A percentile compares a stretch with the other conserved stretches of the same genome.
phyloP scores from a whole-genome alignment of 331 rosid species.

The Ulmus americana region DNA sequence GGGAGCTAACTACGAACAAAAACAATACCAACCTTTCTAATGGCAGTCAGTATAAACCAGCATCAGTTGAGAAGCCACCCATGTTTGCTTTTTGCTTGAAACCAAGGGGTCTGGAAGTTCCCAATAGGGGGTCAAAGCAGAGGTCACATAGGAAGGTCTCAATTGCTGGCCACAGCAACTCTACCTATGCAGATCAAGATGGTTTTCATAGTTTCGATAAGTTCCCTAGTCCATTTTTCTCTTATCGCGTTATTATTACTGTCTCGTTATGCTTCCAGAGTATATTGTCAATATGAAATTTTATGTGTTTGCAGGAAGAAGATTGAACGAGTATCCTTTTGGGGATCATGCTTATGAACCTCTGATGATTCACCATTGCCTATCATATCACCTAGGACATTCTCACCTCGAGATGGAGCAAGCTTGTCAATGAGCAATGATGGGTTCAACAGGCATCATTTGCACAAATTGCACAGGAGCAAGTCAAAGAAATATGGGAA shows the following conservation, averaged over 20 bases:
- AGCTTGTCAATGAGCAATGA: slow-evolving; percentile 39
- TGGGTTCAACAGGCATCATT: slow-evolving; percentile 48
- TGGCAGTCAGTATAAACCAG: slow-evolving; percentile 45
- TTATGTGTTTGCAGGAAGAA: slow-evolving; percentile 51
- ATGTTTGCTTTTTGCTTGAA: slow-evolving; percentile 92
- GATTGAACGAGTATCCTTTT: slow-evolving; percentile 51
- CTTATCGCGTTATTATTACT: not conserved
- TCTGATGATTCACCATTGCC: slow-evolving; percentile 71
- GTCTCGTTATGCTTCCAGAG: not conserved
- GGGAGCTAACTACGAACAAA: slow-evolving; percentile 67
- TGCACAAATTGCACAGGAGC: slow-evolving; percentile 41
- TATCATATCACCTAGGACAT: slow-evolving; percentile 51
- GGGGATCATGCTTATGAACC: slow-evolving; percentile 65
- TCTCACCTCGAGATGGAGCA: slow-evolving; percentile 51
- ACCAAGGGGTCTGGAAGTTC: slow-evolving; percentile 84
- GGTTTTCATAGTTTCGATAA: slow-evolving; percentile 58
- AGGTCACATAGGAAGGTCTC: slow-evolving; percentile 73
- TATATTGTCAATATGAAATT: not conserved
- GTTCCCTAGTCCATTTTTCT: slow-evolving; percentile 11
- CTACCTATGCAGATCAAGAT: slow-evolving; percentile 53
- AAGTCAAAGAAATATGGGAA: slow-evolving; percentile 50
- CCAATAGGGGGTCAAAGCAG: slow-evolving; percentile 70
- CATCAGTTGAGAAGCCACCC: slow-evolving; percentile 69
- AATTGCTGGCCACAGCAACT: slow-evolving; percentile 50
- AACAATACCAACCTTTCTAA: slow-evolving; percentile 29